phyloP scores from a whole-genome alignment of 371 early-diverging fungal genomes.

The Dichotomocladium elegans region DNA sequence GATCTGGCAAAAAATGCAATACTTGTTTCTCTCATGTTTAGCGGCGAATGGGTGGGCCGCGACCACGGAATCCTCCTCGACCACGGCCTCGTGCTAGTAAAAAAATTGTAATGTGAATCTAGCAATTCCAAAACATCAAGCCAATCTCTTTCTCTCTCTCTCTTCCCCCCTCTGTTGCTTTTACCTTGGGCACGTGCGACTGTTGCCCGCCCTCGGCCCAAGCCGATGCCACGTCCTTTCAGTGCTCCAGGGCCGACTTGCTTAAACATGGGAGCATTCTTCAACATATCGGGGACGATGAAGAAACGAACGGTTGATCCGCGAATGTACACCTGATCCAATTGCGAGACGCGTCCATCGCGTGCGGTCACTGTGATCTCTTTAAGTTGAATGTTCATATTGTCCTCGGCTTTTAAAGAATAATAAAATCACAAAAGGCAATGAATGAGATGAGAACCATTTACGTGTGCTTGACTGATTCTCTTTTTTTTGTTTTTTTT shows the following conservation, averaged over 20 bases:
- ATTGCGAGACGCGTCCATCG: slow-evolving; percentile 85
- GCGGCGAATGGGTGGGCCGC: slow-evolving; percentile 16
- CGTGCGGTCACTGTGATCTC: slow-evolving; percentile 91
- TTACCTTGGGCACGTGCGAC: slow-evolving; percentile 81
- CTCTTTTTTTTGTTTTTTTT: too few species aligned
- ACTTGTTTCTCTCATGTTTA: slow-evolving; percentile 7
- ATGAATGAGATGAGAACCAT: too few species aligned
- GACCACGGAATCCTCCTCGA: slow-evolving; percentile 31
- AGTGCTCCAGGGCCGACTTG: slow-evolving; percentile 74
- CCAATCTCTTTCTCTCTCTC: not conserved
- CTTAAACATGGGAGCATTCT: slow-evolving; percentile 98
- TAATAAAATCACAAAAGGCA: too few species aligned
- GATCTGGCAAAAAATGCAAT: not conserved
- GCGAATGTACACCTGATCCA: slow-evolving; percentile 95
- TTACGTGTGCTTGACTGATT: too few species aligned
- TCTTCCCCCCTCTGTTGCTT: too few species aligned
- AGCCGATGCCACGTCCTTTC: slow-evolving; percentile 83
- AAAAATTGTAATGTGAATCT: not conserved
- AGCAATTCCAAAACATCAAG: not conserved
- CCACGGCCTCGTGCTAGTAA: slow-evolving; percentile 24
- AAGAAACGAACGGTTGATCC: slow-evolving; percentile 96
- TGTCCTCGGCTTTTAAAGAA: slow-evolving; percentile 84
- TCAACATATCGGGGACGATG: slow-evolving; percentile 97
- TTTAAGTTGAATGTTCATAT: slow-evolving; percentile 96
- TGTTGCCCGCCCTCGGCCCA: slow-evolving; percentile 83